These are phyloP conservation scores for Phytophthora pini DNA, from an alignment of 352 stramenopile species.

Conservation along the genomic window DNA sequence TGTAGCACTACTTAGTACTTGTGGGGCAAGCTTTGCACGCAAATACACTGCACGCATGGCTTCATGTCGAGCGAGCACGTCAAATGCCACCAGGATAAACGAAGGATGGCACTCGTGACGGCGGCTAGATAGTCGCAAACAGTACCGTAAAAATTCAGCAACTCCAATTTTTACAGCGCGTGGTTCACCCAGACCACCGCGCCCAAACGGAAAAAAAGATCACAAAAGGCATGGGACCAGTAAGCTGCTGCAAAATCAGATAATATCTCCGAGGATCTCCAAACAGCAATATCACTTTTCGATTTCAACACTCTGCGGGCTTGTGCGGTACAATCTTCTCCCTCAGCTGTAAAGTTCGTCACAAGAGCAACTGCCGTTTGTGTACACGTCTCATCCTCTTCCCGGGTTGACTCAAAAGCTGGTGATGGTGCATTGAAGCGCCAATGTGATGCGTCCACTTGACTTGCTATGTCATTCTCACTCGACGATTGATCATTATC, in stretches of 20 bases:
- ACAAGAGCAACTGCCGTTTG: conserved; percentile 8
- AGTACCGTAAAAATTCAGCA: conserved; percentile 12
- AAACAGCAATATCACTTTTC: conserved; percentile 3
- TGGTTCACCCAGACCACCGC: conserved; percentile 1
- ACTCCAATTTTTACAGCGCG: not conserved
- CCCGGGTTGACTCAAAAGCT: not conserved
- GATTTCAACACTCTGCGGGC: not conserved
- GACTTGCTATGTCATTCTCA: not conserved
- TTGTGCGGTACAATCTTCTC: conserved; percentile 1
- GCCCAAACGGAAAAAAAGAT: conserved; percentile 1
- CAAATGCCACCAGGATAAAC: conserved; percentile 14
- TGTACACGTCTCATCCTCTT: conserved; percentile 4
- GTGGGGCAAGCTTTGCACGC: not conserved
- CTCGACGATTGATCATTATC: not conserved
- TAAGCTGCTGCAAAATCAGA: conserved; percentile 9
- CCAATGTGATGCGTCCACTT: not conserved
- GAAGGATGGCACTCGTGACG: conserved; percentile 2
- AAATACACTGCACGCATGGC: conserved; percentile 3
- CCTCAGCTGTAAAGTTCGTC: conserved; percentile 12
- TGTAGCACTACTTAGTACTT: conserved; percentile 4
- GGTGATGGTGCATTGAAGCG: conserved; percentile 10
- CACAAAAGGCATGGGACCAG: not conserved
- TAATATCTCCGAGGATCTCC: conserved; percentile 10
- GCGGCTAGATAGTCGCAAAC: conserved; percentile 3
- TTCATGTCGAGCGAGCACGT: conserved; percentile 6